These are phyloP conservation scores for Chrysosphaeria jannelii DNA, from an alignment of 2,329 filamentous ascomycete genomes.

Conservation along the genomic window DNA sequence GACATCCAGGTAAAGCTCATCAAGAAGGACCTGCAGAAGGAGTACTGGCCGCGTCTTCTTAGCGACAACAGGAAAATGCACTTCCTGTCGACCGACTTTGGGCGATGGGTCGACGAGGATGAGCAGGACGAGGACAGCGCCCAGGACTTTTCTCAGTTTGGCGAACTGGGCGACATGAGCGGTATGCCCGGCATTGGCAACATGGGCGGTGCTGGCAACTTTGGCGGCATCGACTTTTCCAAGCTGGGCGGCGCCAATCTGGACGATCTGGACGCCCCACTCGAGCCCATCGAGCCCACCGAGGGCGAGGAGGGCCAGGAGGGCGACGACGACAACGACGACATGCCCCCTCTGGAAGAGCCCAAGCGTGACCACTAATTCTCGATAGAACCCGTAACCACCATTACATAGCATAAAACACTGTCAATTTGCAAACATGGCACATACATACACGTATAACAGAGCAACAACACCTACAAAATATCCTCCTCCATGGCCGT, in stretches of 20 bases:
- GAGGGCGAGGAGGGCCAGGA: slow-evolving; percentile 15
- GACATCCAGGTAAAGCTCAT: slow-evolving; percentile 72
- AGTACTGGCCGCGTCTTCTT: slow-evolving; percentile 85
- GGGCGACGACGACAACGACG: slow-evolving; percentile 38
- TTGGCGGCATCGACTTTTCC: slow-evolving; percentile 77
- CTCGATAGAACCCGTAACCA: too few species aligned
- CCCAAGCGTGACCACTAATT: too few species aligned
- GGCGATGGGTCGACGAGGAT: slow-evolving; percentile 98
- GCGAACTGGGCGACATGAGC: slow-evolving; percentile 29
- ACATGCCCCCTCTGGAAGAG: slow-evolving; percentile 59
- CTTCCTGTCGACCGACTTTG: slow-evolving; percentile 90
- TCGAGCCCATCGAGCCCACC: too few species aligned
- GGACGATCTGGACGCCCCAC: slow-evolving; percentile 10
- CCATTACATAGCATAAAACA: too few species aligned
- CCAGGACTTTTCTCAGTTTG: slow-evolving; percentile 44
- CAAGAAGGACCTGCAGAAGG: slow-evolving; percentile 88
- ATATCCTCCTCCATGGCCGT: slow-evolving; percentile 36
- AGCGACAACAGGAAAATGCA: slow-evolving; percentile 76
- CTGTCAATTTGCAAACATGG: slow-evolving; percentile 1
- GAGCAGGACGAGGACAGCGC: slow-evolving; percentile 79
- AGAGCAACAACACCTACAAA: slow-evolving; percentile 9
- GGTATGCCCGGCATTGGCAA: slow-evolving; percentile 12
- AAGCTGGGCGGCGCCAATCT: slow-evolving; percentile 46
- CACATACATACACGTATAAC: slow-evolving; percentile 2
- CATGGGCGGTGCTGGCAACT: slow-evolving; percentile 32